Conservation (phyloP, 768 basidiomycete genomes). For the Melanogaster broomeanus region DNA sequence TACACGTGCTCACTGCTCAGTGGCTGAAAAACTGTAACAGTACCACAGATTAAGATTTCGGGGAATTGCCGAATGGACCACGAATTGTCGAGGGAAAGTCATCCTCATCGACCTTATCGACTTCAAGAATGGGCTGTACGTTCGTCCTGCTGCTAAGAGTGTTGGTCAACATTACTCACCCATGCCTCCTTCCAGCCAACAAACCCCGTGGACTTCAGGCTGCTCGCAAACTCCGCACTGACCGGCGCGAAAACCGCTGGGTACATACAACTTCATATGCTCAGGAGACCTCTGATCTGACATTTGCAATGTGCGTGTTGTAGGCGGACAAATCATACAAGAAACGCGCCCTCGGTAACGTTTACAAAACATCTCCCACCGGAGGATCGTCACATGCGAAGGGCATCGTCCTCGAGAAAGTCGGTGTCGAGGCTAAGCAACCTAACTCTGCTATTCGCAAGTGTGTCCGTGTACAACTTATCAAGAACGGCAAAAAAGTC, state of each 20-base stretch:
- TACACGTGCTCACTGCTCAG: constrained; percentile 1
- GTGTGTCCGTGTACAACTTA: constrained; percentile 99
- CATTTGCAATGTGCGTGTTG: background rate
- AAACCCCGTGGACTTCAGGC: constrained; percentile 99
- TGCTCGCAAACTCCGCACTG: constrained; percentile 95
- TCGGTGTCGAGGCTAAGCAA: constrained; percentile 99
- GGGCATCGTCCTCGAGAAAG: constrained; percentile 99
- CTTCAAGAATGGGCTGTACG: constrained; percentile 85
- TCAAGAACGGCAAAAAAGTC: constrained; percentile 99
- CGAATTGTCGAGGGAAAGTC: constrained; percentile 6
- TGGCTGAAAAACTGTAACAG: constrained; percentile 46
- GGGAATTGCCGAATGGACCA: constrained; percentile 31
- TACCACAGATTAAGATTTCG: constrained; percentile 41
- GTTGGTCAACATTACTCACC: constrained; percentile 10
- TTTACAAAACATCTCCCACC: constrained; percentile 99
- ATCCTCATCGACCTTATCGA: constrained; percentile 48
- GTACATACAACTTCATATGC: constrained; percentile 45
- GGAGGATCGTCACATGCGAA: constrained; percentile 99
- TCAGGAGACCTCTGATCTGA: constrained; percentile 14
- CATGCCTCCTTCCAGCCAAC: constrained; percentile 60
- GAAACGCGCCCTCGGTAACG: constrained; percentile 98
- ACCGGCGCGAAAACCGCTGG: constrained; percentile 97
- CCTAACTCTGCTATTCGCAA: constrained; percentile 99
- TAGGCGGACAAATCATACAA: constrained; percentile 99
- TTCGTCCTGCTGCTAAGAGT: constrained; percentile 31